Evolutionary conservation across 306 rosid genomes (phyloP), one percentile per base, ranked within the genome.

Genomic region (Prunus campanulata): DNA sequence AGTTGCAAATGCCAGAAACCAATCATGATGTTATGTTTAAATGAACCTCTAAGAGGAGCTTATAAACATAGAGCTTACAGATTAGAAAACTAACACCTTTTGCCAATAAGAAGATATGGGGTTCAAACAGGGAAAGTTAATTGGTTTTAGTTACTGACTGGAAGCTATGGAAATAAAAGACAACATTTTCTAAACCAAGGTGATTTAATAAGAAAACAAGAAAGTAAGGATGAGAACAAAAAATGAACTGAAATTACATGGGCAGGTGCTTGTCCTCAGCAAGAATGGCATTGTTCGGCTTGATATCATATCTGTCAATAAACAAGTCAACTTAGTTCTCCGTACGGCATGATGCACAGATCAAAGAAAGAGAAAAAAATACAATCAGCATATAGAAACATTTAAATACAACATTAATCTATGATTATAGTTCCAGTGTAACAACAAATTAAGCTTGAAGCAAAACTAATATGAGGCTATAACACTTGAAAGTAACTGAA

Each of bases 221-320:
- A 32, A 20, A 46, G 20, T 16, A 60, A 49, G 10, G 70, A 25
- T 16, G 44, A 22, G 55, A 65, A 51, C 30, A 71, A 20, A 44
- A 6, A 24, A 46, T 15, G 19, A 71, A 66, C 12, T 24, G 27
- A 75, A 83, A 78, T 75, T 84, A 95, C 98, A 95, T 95, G 16
- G 93, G 89, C 66, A 90, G 82, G 85, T 95, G 97, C 81, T 92
- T 95, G 30, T 92, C 98, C 86, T 95, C 97, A 0, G 98, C 96
- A 70, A 92, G 92, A 81, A 90, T 90, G 19, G 97, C 96, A 82
- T 92, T 54, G 90, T 95, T 92, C 81, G 80, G 76, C 88, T 89
- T 87, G 81, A 92, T 48, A 35, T 79, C 96, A 39, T 89, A 95
- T 57, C 97, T 95, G 95, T 27, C 47, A 65, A 48, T 56, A 81